Evolutionary conservation across 1,139 yeast genomes (phyloP).

Genomic region (Scheffersomyces segobiensis): DNA sequence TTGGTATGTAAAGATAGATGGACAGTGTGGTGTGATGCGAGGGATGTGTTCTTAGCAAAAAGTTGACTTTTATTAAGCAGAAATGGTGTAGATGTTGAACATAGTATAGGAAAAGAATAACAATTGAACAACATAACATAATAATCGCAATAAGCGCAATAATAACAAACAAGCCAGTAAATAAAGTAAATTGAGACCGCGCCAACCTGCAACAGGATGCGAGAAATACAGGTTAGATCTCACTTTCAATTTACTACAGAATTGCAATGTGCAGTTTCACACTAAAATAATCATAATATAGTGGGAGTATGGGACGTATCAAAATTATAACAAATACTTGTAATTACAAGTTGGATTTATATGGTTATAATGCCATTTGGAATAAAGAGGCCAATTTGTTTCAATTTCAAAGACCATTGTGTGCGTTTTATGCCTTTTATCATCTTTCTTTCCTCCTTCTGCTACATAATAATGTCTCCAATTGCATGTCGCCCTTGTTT

Average conservation of each 20-base stretch:
- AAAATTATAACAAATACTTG: too few relatives aligned
- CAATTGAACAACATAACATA: not conserved
- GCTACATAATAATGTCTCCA: not conserved
- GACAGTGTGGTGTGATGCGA: not conserved
- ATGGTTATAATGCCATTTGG: too few relatives aligned
- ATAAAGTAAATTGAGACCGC: not conserved
- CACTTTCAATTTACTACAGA: not conserved
- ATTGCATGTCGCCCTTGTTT: not conserved
- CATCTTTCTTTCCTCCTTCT: not conserved
- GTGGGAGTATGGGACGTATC: too few relatives aligned
- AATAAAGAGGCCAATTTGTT: not conserved
- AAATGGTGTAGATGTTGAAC: not conserved
- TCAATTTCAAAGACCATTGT: not conserved
- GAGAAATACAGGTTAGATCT: not conserved
- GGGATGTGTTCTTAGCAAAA: not conserved
- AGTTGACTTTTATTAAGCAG: not conserved
- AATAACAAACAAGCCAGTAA: not conserved
- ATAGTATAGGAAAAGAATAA: not conserved
- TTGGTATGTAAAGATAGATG: not conserved
- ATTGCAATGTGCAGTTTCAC: not conserved
- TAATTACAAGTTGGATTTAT: too few relatives aligned
- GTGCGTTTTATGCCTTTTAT: not conserved
- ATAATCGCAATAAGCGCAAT: not conserved
- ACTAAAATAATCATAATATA: not conserved
- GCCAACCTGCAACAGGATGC: not conserved